Evolutionary conservation across 345 rosid genomes (phyloP).

Genomic region (Eutrema japonicum): DNA sequence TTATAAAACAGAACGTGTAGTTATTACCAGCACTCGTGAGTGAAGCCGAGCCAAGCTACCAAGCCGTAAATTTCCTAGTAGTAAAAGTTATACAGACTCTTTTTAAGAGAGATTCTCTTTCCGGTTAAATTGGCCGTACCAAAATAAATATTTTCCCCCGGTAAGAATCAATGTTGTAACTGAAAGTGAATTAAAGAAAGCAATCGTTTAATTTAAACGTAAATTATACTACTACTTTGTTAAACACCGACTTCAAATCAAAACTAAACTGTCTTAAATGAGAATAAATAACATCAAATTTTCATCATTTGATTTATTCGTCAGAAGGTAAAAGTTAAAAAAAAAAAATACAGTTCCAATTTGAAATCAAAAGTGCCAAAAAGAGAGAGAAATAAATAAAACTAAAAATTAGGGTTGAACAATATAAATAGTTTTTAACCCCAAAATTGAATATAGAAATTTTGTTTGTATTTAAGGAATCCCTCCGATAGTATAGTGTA

Average conservation of each 20-base stretch:
- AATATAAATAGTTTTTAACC: too few relatives aligned
- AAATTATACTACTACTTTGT: background rate
- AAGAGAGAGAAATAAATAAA: too few relatives aligned
- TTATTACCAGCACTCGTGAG: background rate
- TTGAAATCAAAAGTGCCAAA: background rate
- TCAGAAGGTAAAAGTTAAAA: too few relatives aligned
- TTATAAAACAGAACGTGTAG: background rate
- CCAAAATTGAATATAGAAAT: too few relatives aligned
- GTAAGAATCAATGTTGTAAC: background rate
- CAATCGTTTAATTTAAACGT: background rate
- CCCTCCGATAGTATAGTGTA: background rate
- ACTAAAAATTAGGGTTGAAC: too few relatives aligned
- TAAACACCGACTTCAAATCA: too few relatives aligned
- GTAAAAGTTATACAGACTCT: background rate
- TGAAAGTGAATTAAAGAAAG: background rate
- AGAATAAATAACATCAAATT: background rate
- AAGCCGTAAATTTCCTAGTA: background rate
- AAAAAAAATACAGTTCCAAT: background rate
- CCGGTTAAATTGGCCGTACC: background rate
- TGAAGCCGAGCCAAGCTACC: slow-evolving; percentile 24
- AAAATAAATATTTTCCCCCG: too few relatives aligned
- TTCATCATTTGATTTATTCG: too few relatives aligned
- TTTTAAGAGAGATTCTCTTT: background rate
- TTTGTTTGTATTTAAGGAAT: background rate
- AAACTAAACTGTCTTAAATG: background rate